Conservation (phyloP, 768 basidiomycete genomes). For the Stropharia rugosoannulata region DNA sequence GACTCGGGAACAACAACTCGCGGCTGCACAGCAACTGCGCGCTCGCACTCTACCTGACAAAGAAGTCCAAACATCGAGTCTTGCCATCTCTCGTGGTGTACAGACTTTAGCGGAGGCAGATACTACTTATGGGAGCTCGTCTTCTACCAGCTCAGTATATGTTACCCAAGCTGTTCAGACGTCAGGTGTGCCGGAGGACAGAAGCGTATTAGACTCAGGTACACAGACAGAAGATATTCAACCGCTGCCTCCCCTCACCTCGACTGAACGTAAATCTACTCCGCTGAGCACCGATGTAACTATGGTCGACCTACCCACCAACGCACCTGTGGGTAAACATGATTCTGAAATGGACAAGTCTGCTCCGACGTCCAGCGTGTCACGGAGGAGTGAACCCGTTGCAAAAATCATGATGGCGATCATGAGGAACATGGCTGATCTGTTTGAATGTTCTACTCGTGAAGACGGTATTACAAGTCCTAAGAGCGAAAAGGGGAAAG, state of each 20-base stretch:
- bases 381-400: constrained; percentile 8
- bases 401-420: constrained; percentile 18
- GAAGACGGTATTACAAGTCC: background rate
- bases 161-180: constrained; percentile 1
- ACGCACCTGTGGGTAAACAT: background rate
- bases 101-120: background rate
- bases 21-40: background rate
- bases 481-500: constrained; percentile 15
- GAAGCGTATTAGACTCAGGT: background rate
- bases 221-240: constrained; percentile 6
- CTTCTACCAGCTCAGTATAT: background rate
- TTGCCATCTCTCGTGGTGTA: background rate
- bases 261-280: background rate
- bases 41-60: background rate
- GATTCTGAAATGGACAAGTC: background rate
- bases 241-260: background rate
- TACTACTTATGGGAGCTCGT: background rate
- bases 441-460: constrained; percentile 12
- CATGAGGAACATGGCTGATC: constrained; percentile 21
- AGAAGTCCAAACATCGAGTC: constrained; percentile 1
- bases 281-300: constrained; percentile 12
- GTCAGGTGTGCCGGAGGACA: background rate
- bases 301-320: constrained; percentile 9
- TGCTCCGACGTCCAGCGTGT: background rate
- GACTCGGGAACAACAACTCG: constrained; percentile 7